These are phyloP conservation scores for Plantago major DNA, from an alignment of 257 asterid species.

Conservation along the genomic window DNA sequence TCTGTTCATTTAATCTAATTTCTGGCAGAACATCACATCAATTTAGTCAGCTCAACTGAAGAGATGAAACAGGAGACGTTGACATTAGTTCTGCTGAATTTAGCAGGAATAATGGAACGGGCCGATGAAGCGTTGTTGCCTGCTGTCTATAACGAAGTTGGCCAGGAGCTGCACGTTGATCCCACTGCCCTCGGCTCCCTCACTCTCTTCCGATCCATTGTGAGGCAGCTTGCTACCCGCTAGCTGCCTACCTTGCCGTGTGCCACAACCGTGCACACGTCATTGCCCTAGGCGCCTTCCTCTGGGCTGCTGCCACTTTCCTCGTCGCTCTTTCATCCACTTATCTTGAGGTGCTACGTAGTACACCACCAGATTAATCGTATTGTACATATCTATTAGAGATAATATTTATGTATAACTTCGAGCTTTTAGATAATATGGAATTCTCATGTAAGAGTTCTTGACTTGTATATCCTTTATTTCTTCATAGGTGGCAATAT, in stretches of 20 bases:
- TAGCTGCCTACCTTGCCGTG: slow-evolving; percentile 71
- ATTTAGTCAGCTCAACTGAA: no score
- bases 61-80: slow-evolving; percentile 40
- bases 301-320: slow-evolving; percentile 89
- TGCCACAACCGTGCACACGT: slow-evolving; percentile 72
- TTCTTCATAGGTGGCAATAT: no score
- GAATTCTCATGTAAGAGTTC: no score
- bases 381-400: no score
- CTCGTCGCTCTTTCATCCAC: slow-evolving; percentile 65
- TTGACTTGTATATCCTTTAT: no score
- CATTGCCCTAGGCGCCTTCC: slow-evolving; percentile 73
- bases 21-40: no score
- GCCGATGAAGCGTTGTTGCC: slow-evolving; percentile 87
- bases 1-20: no score
- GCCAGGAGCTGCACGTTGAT: slow-evolving; percentile 68
- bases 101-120: slow-evolving; percentile 86
- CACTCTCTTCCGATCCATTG: slow-evolving; percentile 70
- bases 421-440: no score
- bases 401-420: no score
- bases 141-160: slow-evolving; percentile 84
- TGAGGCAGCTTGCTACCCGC: slow-evolving; percentile 74
- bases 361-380: no score
- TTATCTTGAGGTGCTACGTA: slow-evolving; percentile 43
- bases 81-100: slow-evolving; percentile 59
- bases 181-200: slow-evolving; percentile 81